Percentiles rank a stretch among this genome's conserved stretches.
These are phyloP conservation scores for Phalaenopsis hybrid DNA, from an alignment of 116 monocot genomes.

Conservation along the genomic window DNA sequence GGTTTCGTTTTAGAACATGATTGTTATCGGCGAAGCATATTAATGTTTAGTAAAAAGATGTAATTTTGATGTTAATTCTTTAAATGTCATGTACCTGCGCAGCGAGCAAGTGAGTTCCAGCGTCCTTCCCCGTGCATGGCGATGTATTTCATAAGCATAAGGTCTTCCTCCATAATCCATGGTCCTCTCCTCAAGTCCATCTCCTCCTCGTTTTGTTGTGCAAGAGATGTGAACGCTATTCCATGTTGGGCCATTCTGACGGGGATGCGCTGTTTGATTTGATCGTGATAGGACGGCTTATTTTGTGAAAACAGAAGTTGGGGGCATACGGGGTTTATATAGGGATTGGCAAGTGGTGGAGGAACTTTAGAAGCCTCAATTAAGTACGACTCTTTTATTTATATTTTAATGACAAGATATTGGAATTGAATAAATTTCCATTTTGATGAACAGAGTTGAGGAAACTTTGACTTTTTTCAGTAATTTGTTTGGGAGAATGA, in stretches of 20 bases:
- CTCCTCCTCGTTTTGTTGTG: conserved; percentile 16
- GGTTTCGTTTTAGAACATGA: background rate
- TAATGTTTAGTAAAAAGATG: background rate
- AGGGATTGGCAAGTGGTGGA: background rate
- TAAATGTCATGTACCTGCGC: conserved; percentile 27
- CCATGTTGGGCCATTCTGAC: background rate
- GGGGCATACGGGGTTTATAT: background rate
- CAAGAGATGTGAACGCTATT: background rate
- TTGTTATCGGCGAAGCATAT: background rate
- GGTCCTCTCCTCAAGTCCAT: conserved; percentile 46
- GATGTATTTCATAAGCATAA: conserved; percentile 43
- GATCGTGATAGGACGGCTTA: background rate
- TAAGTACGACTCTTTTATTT: background rate
- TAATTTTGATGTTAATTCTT: background rate
- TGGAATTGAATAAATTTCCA: background rate
- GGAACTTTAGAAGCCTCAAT: background rate
- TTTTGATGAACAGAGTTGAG: background rate
- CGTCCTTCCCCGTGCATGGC: conserved; percentile 53
- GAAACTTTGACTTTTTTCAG: background rate
- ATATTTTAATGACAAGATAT: background rate
- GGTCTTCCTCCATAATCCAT: conserved; percentile 65
- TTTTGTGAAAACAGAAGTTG: background rate
- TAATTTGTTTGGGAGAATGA: too few species aligned
- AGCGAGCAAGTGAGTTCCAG: conserved; percentile 62
- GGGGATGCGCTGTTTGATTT: background rate